Evolutionary conservation across 1,284 basidiomycete species (phyloP).

Genomic region (Grifola frondosa): DNA sequence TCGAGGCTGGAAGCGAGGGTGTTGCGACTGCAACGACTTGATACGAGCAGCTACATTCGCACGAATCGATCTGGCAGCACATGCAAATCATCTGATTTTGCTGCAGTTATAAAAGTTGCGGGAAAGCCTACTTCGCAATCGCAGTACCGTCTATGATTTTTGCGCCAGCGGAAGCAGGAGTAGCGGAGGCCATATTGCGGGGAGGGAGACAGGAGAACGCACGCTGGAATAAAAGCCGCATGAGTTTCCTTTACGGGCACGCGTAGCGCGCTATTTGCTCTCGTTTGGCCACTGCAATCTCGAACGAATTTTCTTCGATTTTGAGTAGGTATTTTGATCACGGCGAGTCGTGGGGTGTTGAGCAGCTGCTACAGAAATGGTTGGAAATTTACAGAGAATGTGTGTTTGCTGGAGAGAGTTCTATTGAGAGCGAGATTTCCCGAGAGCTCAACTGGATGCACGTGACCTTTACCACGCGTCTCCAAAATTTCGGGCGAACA

Average conservation of each 20-base stretch:
- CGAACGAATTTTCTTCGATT: slow-evolving; percentile 5
- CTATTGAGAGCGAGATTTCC: no score
- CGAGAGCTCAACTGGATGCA: no score
- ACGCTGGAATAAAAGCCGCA: slow-evolving; percentile 20
- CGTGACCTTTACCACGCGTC: slow-evolving; percentile 15
- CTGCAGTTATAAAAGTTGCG: no score
- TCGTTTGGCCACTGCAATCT: slow-evolving; percentile 11
- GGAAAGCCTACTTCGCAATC: slow-evolving; percentile 74
- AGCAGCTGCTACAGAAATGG: no score
- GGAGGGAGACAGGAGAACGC: slow-evolving; percentile 39
- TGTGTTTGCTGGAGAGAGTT: no score
- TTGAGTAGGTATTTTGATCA: slow-evolving; percentile 2
- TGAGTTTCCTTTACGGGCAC: slow-evolving; percentile 27
- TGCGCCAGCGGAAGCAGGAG: slow-evolving; percentile 31
- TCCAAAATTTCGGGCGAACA: slow-evolving; percentile 21
- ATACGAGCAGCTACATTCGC: slow-evolving; percentile 71
- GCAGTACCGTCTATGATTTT: slow-evolving; percentile 86
- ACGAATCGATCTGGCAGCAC: slow-evolving; percentile 68
- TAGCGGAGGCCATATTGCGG: slow-evolving; percentile 51
- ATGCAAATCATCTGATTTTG: slow-evolving; percentile 2
- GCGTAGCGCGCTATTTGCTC: slow-evolving; percentile 20
- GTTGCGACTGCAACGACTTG: slow-evolving; percentile 54
- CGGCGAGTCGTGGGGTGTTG: no score
- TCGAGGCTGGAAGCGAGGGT: slow-evolving; percentile 86
- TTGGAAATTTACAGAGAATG: no score